phyloP scores from a whole-genome alignment of 257 asterid genomes.

The Solanum clarkiae region DNA sequence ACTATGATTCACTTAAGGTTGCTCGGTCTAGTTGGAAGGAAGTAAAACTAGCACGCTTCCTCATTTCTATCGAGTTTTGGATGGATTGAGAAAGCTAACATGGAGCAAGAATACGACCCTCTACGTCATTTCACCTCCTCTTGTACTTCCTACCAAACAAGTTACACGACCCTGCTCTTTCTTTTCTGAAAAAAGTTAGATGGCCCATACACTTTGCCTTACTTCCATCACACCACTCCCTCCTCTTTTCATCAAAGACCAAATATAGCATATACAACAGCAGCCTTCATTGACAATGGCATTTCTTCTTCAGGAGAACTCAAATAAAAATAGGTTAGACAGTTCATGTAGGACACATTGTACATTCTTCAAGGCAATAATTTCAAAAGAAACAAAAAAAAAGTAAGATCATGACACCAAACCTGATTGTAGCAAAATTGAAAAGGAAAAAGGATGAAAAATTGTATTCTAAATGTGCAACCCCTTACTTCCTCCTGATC shows the following conservation, averaged over 20 bases:
- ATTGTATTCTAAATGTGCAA: not conserved
- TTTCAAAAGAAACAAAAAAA: not conserved
- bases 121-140: not conserved
- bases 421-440: not conserved
- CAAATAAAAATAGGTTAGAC: not conserved
- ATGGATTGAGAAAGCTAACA: not conserved
- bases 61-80: not conserved
- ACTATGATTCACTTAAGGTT: not conserved
- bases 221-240: not conserved
- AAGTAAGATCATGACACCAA: not conserved
- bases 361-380: not conserved
- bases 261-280: not conserved
- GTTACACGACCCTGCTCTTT: not conserved
- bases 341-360: not conserved
- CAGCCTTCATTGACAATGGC: not conserved
- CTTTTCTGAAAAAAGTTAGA: not conserved
- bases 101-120: not conserved
- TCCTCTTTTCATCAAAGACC: not conserved
- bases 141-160: not conserved
- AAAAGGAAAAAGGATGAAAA: not conserved
- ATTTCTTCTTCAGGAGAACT: not conserved
- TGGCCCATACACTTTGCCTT: not conserved
- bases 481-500: not conserved
- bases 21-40: not conserved
- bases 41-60: not conserved